phyloP scores from a whole-genome alignment of 768 basidiomycete species.

The Mycena venus region DNA sequence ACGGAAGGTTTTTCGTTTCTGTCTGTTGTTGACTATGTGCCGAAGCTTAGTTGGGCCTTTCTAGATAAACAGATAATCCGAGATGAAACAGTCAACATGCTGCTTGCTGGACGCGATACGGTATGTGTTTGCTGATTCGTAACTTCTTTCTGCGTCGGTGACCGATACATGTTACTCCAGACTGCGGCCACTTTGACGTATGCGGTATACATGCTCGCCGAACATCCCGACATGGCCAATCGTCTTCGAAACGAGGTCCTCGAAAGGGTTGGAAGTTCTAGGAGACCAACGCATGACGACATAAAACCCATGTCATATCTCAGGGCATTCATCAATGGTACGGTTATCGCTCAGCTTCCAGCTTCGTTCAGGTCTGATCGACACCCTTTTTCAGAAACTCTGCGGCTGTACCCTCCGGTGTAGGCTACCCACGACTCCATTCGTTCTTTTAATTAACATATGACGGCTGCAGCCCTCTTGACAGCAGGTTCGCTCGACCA shows the following conservation, averaged over 20 bases:
- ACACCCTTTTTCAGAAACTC: slow-evolving; percentile 7
- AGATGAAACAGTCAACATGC: slow-evolving; percentile 38
- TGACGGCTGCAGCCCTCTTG: slow-evolving; percentile 5
- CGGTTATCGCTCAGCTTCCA: background rate
- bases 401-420: slow-evolving; percentile 35
- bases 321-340: slow-evolving; percentile 50
- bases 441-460: background rate
- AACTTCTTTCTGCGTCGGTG: no score
- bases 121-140: slow-evolving; percentile 16
- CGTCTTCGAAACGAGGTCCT: slow-evolving; percentile 53
- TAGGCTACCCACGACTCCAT: background rate
- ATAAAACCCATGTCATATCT: slow-evolving; percentile 57
- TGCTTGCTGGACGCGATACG: slow-evolving; percentile 48
- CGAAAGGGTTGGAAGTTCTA: slow-evolving; percentile 43
- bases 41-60: background rate
- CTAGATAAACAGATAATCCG: slow-evolving; percentile 35
- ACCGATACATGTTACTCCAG: slow-evolving; percentile 31
- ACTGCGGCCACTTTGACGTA: slow-evolving; percentile 52
- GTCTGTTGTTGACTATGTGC: background rate
- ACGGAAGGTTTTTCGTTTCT: slow-evolving; percentile 52
- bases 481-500: slow-evolving; percentile 1
- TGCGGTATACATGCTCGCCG: slow-evolving; percentile 53
- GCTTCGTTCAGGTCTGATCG: background rate
- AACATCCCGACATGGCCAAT: slow-evolving; percentile 48
- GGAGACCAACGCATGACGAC: slow-evolving; percentile 51